phyloP scores from a whole-genome alignment of 2,329 filamentous ascomycete species.

The Monosporascus sp. region DNA sequence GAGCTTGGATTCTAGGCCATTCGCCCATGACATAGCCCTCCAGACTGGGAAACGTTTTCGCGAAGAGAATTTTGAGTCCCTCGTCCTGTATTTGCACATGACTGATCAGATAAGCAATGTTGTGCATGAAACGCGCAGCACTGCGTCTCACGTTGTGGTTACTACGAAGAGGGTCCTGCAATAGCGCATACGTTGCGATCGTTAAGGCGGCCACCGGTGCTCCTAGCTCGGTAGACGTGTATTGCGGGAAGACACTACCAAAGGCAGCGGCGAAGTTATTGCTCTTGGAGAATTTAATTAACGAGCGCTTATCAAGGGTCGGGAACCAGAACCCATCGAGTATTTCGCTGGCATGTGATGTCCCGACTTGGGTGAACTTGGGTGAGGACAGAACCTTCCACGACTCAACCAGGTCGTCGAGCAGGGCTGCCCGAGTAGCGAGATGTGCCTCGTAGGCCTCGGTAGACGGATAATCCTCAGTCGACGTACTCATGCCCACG shows the following conservation, averaged over 20 bases:
- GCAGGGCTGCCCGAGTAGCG: slow-evolving; percentile 24
- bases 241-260: slow-evolving; percentile 29
- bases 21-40: slow-evolving; percentile 19
- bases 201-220: slow-evolving; percentile 26
- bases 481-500: slow-evolving; percentile 18
- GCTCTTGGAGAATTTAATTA: slow-evolving; percentile 11
- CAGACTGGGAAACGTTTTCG: slow-evolving; percentile 12
- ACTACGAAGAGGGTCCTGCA: slow-evolving; percentile 27
- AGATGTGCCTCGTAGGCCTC: slow-evolving; percentile 24
- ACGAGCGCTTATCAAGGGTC: slow-evolving; percentile 14
- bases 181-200: slow-evolving; percentile 32
- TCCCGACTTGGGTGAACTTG: slow-evolving; percentile 6
- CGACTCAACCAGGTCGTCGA: slow-evolving; percentile 34
- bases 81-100: slow-evolving; percentile 13
- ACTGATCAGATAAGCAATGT: slow-evolving; percentile 18
- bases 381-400: slow-evolving; percentile 35
- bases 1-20: slow-evolving; percentile 20
- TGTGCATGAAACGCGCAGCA: slow-evolving; percentile 21
- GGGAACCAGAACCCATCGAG: slow-evolving; percentile 25
- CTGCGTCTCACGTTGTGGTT: slow-evolving; percentile 10
- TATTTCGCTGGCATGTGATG: slow-evolving; percentile 9
- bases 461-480: slow-evolving; percentile 17
- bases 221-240: slow-evolving; percentile 17
- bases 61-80: slow-evolving; percentile 10
- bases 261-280: slow-evolving; percentile 25